Base-by-base conservation (phyloP, 306 rosid species). In the Prunus padus region DNA sequence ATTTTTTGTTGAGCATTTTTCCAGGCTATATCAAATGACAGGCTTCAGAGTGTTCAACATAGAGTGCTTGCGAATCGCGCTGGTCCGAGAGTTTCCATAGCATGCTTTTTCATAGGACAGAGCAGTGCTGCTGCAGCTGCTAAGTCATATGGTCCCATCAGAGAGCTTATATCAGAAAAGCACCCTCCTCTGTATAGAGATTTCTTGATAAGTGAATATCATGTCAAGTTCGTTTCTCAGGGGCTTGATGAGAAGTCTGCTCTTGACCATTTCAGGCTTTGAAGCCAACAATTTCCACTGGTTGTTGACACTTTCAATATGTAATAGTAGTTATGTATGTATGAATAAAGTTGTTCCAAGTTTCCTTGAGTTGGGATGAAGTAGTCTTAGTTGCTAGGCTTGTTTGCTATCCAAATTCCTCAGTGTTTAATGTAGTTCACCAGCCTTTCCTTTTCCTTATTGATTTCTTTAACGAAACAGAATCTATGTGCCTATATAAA, bases 181-280 rank as follows among this genome's bases (percentile, higher is more conserved):
- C 70, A 61, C 19, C 87, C 85, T 8, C 82, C 88, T 19, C 6
- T 79, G 14, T 88, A 81, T 12, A 73, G 76, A 23, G 76, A 83
- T 57, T 83, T 84, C 47, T 63, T 68, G 22, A 13, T 85, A 19
- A 74, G 55, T 18, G 85, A 83, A 56, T 88, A 74, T 57, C n/a
- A 46, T 12, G 60, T 61, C 61, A 62, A 83, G 71, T 83, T 74
- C 73, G 14, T 79, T 60, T 40, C 23, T 46, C 84, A 88, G 51
- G 92, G 92, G 25, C 84, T 88, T 26, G 77, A 76, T 71, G 91
- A 84, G 14, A 77, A 61, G 50, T 79, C 86, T 56, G 83, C 80
- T 30, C 83, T 85, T 33, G 20, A 49, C 1, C 72, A 76, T 71
- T 82, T 87, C 40, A 74, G 50, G 83, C 46, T 81, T 40, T 57